These are phyloP conservation scores for Skeletonema menzelii DNA, from an alignment of 108 stramenopile species.

Conservation along the genomic window DNA sequence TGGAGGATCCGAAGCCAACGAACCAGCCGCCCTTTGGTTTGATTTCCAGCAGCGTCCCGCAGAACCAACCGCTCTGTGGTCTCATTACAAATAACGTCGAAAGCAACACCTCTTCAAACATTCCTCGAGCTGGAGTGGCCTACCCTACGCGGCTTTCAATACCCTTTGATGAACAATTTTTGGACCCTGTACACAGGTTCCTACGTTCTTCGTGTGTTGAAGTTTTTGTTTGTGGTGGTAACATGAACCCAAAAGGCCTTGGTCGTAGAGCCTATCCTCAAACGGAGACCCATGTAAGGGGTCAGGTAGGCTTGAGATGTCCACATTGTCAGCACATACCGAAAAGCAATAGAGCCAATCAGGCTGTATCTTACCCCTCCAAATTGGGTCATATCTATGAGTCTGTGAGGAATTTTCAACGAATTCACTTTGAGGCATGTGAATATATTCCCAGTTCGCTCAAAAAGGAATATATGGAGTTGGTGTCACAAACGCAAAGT, in stretches of 20 bases:
- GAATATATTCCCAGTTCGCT: neutral
- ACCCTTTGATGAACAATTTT: neutral
- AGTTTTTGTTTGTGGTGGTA: neutral
- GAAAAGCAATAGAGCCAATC: neutral
- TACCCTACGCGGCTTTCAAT: neutral
- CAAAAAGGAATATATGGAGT: neutral
- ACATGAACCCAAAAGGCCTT: neutral
- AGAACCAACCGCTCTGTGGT: too few relatives aligned
- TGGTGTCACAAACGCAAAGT: neutral
- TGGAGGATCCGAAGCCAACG: too few relatives aligned
- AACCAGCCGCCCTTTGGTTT: too few relatives aligned
- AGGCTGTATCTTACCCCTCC: neutral
- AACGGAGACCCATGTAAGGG: too few relatives aligned
- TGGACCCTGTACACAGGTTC: constrained; percentile 20
- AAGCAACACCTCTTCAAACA: too few relatives aligned
- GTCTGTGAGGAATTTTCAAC: neutral
- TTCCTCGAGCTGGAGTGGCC: too few relatives aligned
- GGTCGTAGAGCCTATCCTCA: neutral
- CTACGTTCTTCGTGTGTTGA: constrained; percentile 11
- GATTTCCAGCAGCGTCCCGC: too few relatives aligned
- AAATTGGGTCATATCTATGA: neutral
- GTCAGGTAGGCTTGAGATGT: neutral
- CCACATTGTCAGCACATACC: neutral
- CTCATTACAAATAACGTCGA: too few relatives aligned
- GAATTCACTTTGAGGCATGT: neutral